Conservation (phyloP, 352 stramenopile species). For the Phytophthora foliorum region DNA sequence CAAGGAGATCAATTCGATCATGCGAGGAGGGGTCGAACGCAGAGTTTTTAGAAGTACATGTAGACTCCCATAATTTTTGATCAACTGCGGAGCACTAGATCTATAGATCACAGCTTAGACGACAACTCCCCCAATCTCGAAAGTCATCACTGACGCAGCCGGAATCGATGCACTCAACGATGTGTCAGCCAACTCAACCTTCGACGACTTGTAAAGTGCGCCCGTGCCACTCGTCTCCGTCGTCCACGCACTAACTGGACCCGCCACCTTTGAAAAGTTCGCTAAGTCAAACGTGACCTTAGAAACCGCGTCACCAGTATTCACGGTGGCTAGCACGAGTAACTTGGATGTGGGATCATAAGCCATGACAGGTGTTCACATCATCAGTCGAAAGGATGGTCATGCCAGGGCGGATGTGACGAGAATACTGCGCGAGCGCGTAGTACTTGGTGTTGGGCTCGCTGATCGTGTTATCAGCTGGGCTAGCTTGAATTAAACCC, state of each 20-base stretch:
- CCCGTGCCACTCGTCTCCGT: constrained; percentile 54
- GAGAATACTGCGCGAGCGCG: constrained; percentile 63
- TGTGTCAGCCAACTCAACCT: constrained; percentile 34
- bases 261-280: constrained; percentile 37
- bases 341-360: constrained; percentile 34
- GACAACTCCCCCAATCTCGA: constrained; percentile 45
- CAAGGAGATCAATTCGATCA: too few relatives aligned
- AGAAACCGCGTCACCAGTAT: constrained; percentile 33
- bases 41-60: too few relatives aligned
- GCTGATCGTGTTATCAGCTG: constrained; percentile 46
- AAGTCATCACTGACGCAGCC: constrained; percentile 54
- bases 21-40: too few relatives aligned
- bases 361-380: constrained; percentile 57
- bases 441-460: constrained; percentile 61
- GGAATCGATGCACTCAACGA: constrained; percentile 43
- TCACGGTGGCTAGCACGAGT: constrained; percentile 50
- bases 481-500: constrained; percentile 58
- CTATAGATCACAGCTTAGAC: too few relatives aligned
- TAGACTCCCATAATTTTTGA: too few relatives aligned
- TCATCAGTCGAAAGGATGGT: constrained; percentile 49
- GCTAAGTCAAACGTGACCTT: constrained; percentile 54
- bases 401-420: constrained; percentile 71
- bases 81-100: too few relatives aligned
- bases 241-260: constrained; percentile 47
- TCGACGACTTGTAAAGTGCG: constrained; percentile 44